These are phyloP conservation scores for Flaveria trinervia DNA, from an alignment of 129 eudicot genomes.

Conservation along the genomic window DNA sequence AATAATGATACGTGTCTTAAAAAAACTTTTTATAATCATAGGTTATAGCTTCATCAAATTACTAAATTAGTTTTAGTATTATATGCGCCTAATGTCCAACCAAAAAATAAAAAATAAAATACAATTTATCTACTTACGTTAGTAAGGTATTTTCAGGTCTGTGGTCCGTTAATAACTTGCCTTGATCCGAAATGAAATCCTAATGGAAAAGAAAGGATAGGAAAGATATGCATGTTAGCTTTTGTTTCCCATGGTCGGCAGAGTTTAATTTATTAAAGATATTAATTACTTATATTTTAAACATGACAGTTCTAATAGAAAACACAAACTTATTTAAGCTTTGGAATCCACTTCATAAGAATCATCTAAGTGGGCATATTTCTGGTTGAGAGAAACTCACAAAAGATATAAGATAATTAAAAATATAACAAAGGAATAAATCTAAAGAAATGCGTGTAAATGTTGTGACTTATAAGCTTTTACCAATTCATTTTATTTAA, in stretches of 20 bases:
- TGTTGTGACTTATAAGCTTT: neutral
- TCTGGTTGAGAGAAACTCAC: slow-evolving; percentile 30
- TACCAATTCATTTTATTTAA: neutral
- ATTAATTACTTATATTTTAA: neutral
- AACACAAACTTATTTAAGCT: slow-evolving; percentile 13
- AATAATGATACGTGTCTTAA: too few relatives aligned
- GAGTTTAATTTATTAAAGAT: neutral
- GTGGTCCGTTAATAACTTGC: too few relatives aligned
- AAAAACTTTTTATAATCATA: too few relatives aligned
- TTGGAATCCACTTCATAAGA: slow-evolving; percentile 33
- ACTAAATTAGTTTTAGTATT: neutral
- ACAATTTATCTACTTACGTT: too few relatives aligned
- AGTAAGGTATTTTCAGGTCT: too few relatives aligned
- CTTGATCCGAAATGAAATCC: too few relatives aligned
- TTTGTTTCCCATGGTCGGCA: slow-evolving; percentile 24
- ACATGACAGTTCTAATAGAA: slow-evolving; percentile 7
- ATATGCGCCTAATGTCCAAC: neutral
- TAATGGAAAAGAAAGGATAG: neutral
- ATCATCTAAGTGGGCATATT: slow-evolving; percentile 37
- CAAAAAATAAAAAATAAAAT: too few relatives aligned
- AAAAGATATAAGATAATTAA: neutral
- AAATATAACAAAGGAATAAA: slow-evolving; percentile 24
- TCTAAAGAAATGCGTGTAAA: slow-evolving; percentile 4
- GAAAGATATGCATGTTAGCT: slow-evolving; percentile 12
- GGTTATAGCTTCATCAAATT: neutral